These are phyloP conservation scores for Cytospora piceicola DNA, from an alignment of 2,329 filamentous ascomycete genomes.

Conservation along the genomic window DNA sequence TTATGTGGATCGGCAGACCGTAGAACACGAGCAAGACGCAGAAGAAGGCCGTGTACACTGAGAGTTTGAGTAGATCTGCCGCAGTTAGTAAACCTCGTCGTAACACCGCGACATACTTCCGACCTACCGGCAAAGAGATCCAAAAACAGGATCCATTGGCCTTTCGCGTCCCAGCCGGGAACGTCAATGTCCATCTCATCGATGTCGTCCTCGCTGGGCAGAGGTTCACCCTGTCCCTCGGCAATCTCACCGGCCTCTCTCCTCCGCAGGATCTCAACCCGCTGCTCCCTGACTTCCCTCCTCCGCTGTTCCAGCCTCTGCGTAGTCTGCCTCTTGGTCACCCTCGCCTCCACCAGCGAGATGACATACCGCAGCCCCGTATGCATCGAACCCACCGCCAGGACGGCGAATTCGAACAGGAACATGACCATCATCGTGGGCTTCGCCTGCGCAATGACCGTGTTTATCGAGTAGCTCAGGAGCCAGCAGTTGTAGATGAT, in stretches of 20 bases:
- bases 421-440: conserved; percentile 99
- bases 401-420: conserved; percentile 92
- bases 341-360: conserved; percentile 74
- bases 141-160: conserved; percentile 86
- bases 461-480: conserved; percentile 78
- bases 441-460: conserved; percentile 83
- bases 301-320: conserved; percentile 70
- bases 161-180: conserved; percentile 94
- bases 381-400: conserved; percentile 78
- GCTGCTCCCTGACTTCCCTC: conserved; percentile 65
- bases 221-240: conserved; percentile 51
- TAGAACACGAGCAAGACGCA: conserved; percentile 92
- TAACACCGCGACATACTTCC: not conserved
- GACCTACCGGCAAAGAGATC: conserved; percentile 77
- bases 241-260: conserved; percentile 51
- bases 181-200: conserved; percentile 96
- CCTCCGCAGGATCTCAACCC: conserved; percentile 55
- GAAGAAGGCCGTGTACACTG: conserved; percentile 91
- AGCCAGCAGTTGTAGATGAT: conserved; percentile 79
- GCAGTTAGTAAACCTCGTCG: not conserved
- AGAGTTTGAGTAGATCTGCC: conserved; percentile 84
- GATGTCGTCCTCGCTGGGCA: conserved; percentile 68
- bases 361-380: conserved; percentile 79
- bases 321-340: conserved; percentile 74
- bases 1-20: conserved; percentile 93